These are phyloP conservation scores for Saccharomycopsis lassenensis DNA, from an alignment of 805 yeast genomes.

Conservation along the genomic window DNA sequence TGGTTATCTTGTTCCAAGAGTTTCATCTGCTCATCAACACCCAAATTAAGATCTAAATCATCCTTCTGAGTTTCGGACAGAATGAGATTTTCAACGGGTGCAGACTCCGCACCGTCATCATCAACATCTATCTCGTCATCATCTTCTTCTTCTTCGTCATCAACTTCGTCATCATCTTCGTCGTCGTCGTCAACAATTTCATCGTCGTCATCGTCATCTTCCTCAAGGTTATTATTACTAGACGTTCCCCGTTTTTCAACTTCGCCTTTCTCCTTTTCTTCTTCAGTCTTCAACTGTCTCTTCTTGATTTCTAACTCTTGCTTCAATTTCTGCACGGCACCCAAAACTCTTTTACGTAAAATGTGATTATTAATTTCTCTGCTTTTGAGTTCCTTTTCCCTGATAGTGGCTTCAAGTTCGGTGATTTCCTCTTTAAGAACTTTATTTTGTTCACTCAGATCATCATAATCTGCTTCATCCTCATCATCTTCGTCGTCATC, in stretches of 20 bases:
- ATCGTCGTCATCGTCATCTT: constrained; percentile 24
- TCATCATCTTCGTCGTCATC: constrained; percentile 41
- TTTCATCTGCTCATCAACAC: too few relatives aligned
- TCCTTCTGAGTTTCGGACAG: too few relatives aligned
- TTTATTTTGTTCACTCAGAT: constrained; percentile 54
- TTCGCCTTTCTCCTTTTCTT: constrained; percentile 21
- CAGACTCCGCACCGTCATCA: constrained; percentile 26
- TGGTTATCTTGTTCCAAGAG: too few relatives aligned
- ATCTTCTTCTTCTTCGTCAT: constrained; percentile 24
- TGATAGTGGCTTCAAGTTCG: constrained; percentile 71
- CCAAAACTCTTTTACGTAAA: constrained; percentile 76
- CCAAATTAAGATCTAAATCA: too few relatives aligned
- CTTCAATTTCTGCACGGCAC: constrained; percentile 65
- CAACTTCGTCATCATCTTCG: constrained; percentile 24
- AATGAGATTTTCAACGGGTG: too few relatives aligned
- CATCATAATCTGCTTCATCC: constrained; percentile 46
- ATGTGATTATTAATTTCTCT: constrained; percentile 71
- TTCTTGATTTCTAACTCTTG: constrained; percentile 75
- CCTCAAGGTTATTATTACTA: constrained; percentile 21
- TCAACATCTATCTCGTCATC: constrained; percentile 25
- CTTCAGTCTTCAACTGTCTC: constrained; percentile 42
- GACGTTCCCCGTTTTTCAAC: constrained; percentile 21
- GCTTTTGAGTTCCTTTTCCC: constrained; percentile 61
- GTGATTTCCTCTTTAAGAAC: constrained; percentile 74
- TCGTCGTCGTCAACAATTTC: constrained; percentile 25